Evolutionary conservation across 108 stramenopile species (phyloP), one percentile per base, ranked within the genome.

Genomic region (Fragilaria radians): DNA sequence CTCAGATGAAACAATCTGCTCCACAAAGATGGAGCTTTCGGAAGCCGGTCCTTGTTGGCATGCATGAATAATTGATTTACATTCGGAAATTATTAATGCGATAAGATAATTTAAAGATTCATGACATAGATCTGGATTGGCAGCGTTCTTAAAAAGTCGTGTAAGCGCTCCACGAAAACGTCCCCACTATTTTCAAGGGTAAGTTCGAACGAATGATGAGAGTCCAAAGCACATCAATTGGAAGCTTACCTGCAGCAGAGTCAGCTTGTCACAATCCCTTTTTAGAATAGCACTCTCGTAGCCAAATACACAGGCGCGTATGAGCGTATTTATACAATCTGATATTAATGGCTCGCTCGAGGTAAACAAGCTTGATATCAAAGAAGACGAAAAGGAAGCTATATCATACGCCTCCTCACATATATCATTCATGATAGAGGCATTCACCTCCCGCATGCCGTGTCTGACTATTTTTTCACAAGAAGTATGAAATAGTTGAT

Each of bases 111-210:
- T 52, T 17, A 66, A 7, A 18, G 71, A 50, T 32, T 61, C 48
- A 3, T 59, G 51, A 17, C 84, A 72, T 5, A 85, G 47, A 49
- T 69, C 73, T 24, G 75, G 49, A 23, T 59, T 62, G 5, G 65
- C 63, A 30, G 72, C 59, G 2, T 63, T 32, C 34, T 60, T 58
- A 17, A 92, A 56, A 7, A 89, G 28, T 5, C 68, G 52, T 47
- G 78, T 63, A 0, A 74, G 53, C 5, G 77, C 82, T 19, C 81
- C 87, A 54, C 87, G 68, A 42, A 89, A 58, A 26, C 90, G 64
- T 36, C 81, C 87, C 90, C 90, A 91, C 62, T 88, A 60, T 14
- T n/a, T n/a, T n/a, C n/a, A n/a, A n/a, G n/a, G n/a, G n/a, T n/a
- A n/a, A n/a, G n/a, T n/a, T n/a, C n/a, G n/a, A n/a, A n/a, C n/a